A percentile compares a stretch with the other conserved stretches of the same genome.
These are phyloP conservation scores for Xylaria digitata DNA, from an alignment of 2,329 filamentous ascomycete species.

Conservation along the genomic window DNA sequence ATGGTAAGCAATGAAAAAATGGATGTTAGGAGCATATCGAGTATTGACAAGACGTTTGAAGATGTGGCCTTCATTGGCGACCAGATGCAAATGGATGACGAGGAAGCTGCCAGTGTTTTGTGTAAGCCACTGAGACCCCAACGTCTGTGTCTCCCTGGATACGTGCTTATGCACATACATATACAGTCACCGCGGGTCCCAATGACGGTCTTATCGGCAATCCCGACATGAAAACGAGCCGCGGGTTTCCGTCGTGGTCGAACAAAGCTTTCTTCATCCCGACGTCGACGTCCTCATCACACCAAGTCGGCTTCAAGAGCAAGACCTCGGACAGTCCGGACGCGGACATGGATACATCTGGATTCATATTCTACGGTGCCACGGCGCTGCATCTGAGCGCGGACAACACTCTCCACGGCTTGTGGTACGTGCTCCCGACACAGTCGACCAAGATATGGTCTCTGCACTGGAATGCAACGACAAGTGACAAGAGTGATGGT, in stretches of 20 bases:
- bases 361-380: conserved; percentile 47
- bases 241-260: conserved; percentile 39
- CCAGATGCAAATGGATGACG: conserved; percentile 23
- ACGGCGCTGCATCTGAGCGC: conserved; percentile 37
- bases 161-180: neutral
- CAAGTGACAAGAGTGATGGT: conserved; percentile 23
- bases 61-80: conserved; percentile 33
- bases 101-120: conserved; percentile 34
- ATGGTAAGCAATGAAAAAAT: conserved; percentile 35
- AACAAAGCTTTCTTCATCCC: conserved; percentile 46
- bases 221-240: conserved; percentile 37
- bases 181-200: conserved; percentile 34
- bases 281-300: conserved; percentile 32
- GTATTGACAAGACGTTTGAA: conserved; percentile 3
- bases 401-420: conserved; percentile 35
- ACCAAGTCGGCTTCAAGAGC: conserved; percentile 41
- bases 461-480: conserved; percentile 45
- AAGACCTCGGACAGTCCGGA: conserved; percentile 17
- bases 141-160: too few species aligned
- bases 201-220: conserved; percentile 38
- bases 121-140: conserved; percentile 35
- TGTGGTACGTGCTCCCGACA: conserved; percentile 44
- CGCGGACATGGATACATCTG: conserved; percentile 33
- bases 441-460: conserved; percentile 37
- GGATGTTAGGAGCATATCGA: neutral